Evolutionary conservation across 805 yeast genomes (phyloP).

Genomic region (Ogataea trehaloabstinens): DNA sequence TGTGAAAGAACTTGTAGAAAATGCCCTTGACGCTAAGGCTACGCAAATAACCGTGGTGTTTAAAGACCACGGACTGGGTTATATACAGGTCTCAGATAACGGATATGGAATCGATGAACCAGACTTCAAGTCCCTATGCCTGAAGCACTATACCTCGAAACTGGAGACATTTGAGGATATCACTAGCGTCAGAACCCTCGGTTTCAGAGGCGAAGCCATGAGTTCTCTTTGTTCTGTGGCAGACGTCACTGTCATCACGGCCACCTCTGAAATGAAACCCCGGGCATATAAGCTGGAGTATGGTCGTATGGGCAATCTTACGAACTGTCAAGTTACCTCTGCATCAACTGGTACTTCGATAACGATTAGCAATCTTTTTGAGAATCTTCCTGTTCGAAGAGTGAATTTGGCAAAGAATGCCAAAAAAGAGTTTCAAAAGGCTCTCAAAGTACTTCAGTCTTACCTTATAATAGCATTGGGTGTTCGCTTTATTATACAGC

Average conservation of each 20-base stretch:
- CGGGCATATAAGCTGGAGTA: conserved; percentile 56
- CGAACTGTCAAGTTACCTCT: conserved; percentile 35
- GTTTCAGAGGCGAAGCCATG: conserved; percentile 82
- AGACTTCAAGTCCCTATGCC: conserved; percentile 54
- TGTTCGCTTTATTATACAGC: conserved; percentile 59
- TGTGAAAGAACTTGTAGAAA: conserved; percentile 84
- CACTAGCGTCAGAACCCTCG: conserved; percentile 49
- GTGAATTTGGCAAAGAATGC: conserved; percentile 66
- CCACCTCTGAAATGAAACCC: conserved; percentile 48
- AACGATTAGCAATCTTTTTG: conserved; percentile 56
- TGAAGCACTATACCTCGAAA: conserved; percentile 70
- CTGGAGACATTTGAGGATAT: conserved; percentile 55
- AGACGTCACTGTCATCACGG: conserved; percentile 47
- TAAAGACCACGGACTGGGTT: conserved; percentile 68
- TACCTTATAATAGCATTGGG: conserved; percentile 61
- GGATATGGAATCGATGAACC: conserved; percentile 59
- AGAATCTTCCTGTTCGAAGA: conserved; percentile 75
- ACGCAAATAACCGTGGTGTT: conserved; percentile 65
- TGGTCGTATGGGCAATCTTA: conserved; percentile 53
- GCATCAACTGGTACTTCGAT: conserved; percentile 73
- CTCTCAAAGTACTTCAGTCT: conserved; percentile 60
- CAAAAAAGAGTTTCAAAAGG: conserved; percentile 69
- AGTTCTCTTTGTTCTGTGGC: conserved; percentile 64
- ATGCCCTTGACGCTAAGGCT: conserved; percentile 78
- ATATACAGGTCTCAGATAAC: conserved; percentile 65